Base-by-base conservation (phyloP, 106 monocot species). In the Phalaenopsis aphrodite region DNA sequence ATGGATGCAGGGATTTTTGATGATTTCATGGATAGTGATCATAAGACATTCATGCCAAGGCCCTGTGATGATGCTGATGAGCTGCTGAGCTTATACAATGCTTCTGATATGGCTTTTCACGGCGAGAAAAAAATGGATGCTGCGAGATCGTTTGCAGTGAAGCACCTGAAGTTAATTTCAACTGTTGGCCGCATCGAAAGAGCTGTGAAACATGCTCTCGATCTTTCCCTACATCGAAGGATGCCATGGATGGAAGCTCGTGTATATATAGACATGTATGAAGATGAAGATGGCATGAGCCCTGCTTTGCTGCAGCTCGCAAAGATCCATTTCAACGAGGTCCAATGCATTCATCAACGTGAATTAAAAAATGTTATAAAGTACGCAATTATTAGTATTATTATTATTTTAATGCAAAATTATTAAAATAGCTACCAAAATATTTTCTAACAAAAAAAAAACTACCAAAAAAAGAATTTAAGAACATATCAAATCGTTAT, bases 191-290 rank as follows among this genome's bases (percentile, higher is more conserved):
- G 30, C 24, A 65, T 21, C 23, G 24, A 24, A 65, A 24, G 23
- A 65, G 23, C 1, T 65, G 24, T 65, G 24, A 6, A n/a, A 23
- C 64, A 65, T 24, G 64, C 64, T 24, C 6, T 65, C 21, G 24
- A 65, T 9, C 64, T 65, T 65, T 21, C 64, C 64, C 64, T 64
- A 7, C 64, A 21, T 64, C 46, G 48, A 18, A 19, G 46, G 47
- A 76, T 76, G 76, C 52, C 76, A 52, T 30, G 76, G 76, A 36
- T 76, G 18, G 76, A 48, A 49, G 47, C 76, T 24, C 19, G 76
- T 7, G 10, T 10, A 21, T 76, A n/a, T 24, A 46, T 76, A 19
- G 76, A 76, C 24, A 2, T 76, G 47, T 52, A 76, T 14, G 76
- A 48, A 52, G 9, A 10, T 24, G 21, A 18, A 8, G 76, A 76